phyloP scores from a whole-genome alignment of 2,329 filamentous ascomycete species.

The Neocucurbitaria cava region DNA sequence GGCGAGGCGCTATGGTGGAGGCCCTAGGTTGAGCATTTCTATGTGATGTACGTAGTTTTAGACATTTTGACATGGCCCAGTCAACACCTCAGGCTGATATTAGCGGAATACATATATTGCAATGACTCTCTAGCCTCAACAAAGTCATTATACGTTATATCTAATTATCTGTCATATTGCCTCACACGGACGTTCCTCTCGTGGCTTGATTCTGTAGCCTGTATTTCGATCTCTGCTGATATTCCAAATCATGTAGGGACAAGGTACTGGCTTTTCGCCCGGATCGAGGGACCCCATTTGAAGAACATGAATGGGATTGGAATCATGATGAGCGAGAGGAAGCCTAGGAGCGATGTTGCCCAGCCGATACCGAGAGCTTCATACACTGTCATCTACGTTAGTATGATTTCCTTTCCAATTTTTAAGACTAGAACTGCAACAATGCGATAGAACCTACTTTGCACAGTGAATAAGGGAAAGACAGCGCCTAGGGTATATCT shows the following conservation, averaged over 20 bases:
- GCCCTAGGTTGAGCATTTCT: slow-evolving; percentile 21
- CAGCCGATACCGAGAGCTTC: slow-evolving; percentile 45
- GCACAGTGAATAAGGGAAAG: slow-evolving; percentile 48
- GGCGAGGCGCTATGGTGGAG: slow-evolving; percentile 69
- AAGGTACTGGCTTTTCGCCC: slow-evolving; percentile 33
- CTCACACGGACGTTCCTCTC: too few species aligned
- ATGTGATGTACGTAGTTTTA: too few species aligned
- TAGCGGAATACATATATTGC: background rate
- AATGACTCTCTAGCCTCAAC: background rate
- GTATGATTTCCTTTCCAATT: background rate
- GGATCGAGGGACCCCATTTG: slow-evolving; percentile 33
- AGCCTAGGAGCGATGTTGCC: slow-evolving; percentile 50
- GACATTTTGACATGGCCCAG: background rate
- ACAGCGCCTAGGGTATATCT: slow-evolving; percentile 46
- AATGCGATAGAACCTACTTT: slow-evolving; percentile 29
- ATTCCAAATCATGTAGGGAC: background rate
- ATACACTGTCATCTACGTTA: slow-evolving; percentile 33
- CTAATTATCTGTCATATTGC: too few species aligned
- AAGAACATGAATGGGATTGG: slow-evolving; percentile 40
- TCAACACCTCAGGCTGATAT: background rate
- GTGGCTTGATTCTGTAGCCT: too few species aligned
- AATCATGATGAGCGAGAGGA: slow-evolving; percentile 45
- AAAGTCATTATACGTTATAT: background rate
- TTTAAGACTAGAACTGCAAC: background rate
- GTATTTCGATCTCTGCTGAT: too few species aligned